phyloP scores from a whole-genome alignment of 2,329 filamentous ascomycete species.

The Ophiostoma montium region DNA sequence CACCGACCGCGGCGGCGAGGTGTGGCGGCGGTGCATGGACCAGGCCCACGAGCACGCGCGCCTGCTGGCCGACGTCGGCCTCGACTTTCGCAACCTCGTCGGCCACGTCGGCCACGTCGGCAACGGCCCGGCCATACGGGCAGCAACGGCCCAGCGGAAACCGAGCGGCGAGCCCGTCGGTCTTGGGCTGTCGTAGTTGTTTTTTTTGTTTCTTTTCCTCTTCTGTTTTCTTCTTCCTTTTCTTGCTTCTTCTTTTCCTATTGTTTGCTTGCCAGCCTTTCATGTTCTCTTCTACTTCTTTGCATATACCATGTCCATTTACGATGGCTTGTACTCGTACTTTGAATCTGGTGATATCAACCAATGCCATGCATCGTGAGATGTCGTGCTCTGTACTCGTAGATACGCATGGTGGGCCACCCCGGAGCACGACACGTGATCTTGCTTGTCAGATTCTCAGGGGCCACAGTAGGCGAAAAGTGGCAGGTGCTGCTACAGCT shows the following conservation, averaged over 20 bases:
- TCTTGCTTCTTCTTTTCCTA: neutral
- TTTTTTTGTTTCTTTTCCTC: neutral
- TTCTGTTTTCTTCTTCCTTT: too few species aligned
- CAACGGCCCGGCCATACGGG: too few species aligned
- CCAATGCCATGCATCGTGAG: too few species aligned
- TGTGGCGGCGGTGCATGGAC: slow-evolving; percentile 74
- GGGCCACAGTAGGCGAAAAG: neutral
- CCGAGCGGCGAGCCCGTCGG: slow-evolving; percentile 23
- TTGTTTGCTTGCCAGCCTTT: neutral
- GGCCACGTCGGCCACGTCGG: slow-evolving; percentile 35
- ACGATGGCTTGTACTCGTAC: neutral
- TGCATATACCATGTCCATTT: neutral
- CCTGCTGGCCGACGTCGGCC: slow-evolving; percentile 68
- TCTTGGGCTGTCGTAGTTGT: slow-evolving; percentile 23
- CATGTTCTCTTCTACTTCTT: neutral
- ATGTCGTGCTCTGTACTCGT: too few species aligned
- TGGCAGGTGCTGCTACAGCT: neutral
- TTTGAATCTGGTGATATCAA: neutral
- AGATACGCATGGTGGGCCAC: too few species aligned
- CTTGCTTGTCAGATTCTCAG: neutral
- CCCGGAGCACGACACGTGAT: neutral
- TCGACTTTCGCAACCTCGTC: slow-evolving; percentile 79
- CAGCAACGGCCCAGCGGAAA: slow-evolving; percentile 11
- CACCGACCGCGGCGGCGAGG: slow-evolving; percentile 58
- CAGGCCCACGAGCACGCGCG: slow-evolving; percentile 67